Percentiles rank a stretch among this genome's conserved stretches.
phyloP scores from a whole-genome alignment of 805 yeast genomes.

The Wickerhamiella kazuoi region DNA sequence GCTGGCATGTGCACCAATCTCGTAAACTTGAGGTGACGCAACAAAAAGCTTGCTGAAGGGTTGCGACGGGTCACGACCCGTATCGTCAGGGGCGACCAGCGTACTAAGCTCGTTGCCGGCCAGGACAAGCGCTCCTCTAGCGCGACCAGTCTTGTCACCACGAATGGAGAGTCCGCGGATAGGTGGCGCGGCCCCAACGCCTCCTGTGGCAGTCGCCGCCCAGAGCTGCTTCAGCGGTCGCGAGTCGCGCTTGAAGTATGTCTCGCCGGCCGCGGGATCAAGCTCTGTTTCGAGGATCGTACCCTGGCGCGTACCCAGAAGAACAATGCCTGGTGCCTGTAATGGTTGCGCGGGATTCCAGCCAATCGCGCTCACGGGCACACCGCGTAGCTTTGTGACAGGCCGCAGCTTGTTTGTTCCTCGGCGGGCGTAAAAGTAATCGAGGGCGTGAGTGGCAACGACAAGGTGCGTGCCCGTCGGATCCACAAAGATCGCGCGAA shows the following conservation, averaged over 20 bases:
- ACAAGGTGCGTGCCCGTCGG: constrained; percentile 36
- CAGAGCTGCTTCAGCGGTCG: constrained; percentile 27
- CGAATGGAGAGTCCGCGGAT: neutral
- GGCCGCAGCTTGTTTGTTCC: constrained; percentile 26
- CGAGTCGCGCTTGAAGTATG: constrained; percentile 27
- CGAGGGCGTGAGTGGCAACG: constrained; percentile 29
- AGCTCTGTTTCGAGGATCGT: constrained; percentile 29
- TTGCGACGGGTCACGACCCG: neutral
- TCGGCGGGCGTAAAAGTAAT: constrained; percentile 32
- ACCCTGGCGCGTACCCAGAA: constrained; percentile 35
- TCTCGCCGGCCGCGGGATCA: constrained; percentile 26
- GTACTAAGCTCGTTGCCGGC: constrained; percentile 23
- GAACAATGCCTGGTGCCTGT: constrained; percentile 28
- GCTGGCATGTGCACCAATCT: neutral
- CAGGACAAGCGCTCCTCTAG: constrained; percentile 13
- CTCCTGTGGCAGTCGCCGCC: constrained; percentile 20
- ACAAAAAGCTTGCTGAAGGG: neutral
- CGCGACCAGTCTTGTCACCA: neutral
- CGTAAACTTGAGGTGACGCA: neutral
- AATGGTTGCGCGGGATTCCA: constrained; percentile 26
- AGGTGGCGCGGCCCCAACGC: constrained; percentile 11
- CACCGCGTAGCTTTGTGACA: constrained; percentile 31
- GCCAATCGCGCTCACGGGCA: constrained; percentile 26
- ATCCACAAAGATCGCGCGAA: constrained; percentile 29
- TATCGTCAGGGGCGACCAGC: neutral